Conservation (phyloP, 2,329 filamentous ascomycete genomes). For the Xylariaceae sp. region DNA sequence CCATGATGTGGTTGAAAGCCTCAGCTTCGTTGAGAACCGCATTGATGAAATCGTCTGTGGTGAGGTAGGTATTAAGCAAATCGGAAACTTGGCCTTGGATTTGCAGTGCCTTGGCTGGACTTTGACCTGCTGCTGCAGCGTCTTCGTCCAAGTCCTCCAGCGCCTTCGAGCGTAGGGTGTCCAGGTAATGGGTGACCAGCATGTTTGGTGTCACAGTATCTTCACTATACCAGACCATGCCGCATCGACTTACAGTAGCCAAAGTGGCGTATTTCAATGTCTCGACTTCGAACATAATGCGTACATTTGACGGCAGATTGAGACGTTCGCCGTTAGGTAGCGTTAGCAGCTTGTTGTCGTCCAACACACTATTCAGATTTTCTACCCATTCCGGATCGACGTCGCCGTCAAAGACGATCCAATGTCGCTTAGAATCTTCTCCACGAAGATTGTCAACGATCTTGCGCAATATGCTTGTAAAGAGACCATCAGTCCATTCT, state of each 20-base stretch:
- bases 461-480: conserved; percentile 95
- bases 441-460: conserved; percentile 98
- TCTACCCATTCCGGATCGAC: conserved; percentile 99
- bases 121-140: conserved; percentile 69
- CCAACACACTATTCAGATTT: conserved; percentile 98
- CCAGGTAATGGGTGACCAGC: conserved; percentile 89
- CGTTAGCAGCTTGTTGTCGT: conserved; percentile 97
- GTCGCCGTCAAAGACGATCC: conserved; percentile 99
- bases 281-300: conserved; percentile 99
- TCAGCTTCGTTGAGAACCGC: conserved; percentile 73
- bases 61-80: conserved; percentile 71
- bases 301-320: conserved; percentile 87
- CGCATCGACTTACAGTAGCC: conserved; percentile 97
- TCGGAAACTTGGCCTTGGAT: conserved; percentile 78
- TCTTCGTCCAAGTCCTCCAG: conserved; percentile 98
- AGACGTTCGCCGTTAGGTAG: conserved; percentile 97
- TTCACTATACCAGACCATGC: conserved; percentile 99
- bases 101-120: conserved; percentile 71
- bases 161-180: conserved; percentile 72
- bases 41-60: conserved; percentile 74
- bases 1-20: conserved; percentile 93
- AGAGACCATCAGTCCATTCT: conserved; percentile 98
- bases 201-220: conserved; percentile 91
- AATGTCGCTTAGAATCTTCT: conserved; percentile 94
- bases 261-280: conserved; percentile 95